Evolutionary conservation across 2,329 filamentous ascomycete genomes (phyloP), one percentile per base, ranked within the genome.

Genomic region (Cytospora leucostoma): DNA sequence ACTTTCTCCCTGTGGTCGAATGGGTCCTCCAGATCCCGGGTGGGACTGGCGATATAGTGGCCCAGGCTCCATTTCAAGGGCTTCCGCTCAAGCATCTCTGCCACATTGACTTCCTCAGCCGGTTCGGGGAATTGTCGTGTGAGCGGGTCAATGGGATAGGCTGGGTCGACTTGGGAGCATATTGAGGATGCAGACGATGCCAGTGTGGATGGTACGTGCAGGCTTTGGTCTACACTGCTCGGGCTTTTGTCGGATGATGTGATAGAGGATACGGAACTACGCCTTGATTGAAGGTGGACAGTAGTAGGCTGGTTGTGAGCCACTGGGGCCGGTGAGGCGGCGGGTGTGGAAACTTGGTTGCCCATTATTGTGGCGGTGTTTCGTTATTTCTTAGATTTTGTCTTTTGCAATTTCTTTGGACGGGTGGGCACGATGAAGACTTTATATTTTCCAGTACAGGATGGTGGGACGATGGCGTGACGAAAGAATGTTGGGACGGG

Each of bases 91-190:
- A 83, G 76, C 54, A 80, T 74, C 68, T 80, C 74, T 44, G 75
- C 73, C 15, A 83, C 70, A 59, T 79, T 72, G 40, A 80, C 63
- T 11, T 80, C 74, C 2, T 71, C 66, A 1, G 67, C 55, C 2
- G 80, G 80, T 70, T 78, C 76, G 56, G 78, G 77, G 65, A 76
- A 82, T 3, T 71, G 65, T 27, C 76, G 76, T 15, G 71, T 70
- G 13, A 81, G 68, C 6, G 75, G 72, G 65, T 79, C 75, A 17
- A 67, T 59, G 33, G 62, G 61, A 33, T 51, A 51, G 19, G 33
- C 40, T 5, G 54, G 27, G 1, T 56, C 51, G 19, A 27, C 33
- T 35, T 32, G 40, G 5, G 54, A 47, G 38, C 47, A 27, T 12
- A 38, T 15, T 7, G 56, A 44, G 7, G 50, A 49, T 8, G 34